Conservation (phyloP, 257 asterid genomes). For the Solanum arcanum region DNA sequence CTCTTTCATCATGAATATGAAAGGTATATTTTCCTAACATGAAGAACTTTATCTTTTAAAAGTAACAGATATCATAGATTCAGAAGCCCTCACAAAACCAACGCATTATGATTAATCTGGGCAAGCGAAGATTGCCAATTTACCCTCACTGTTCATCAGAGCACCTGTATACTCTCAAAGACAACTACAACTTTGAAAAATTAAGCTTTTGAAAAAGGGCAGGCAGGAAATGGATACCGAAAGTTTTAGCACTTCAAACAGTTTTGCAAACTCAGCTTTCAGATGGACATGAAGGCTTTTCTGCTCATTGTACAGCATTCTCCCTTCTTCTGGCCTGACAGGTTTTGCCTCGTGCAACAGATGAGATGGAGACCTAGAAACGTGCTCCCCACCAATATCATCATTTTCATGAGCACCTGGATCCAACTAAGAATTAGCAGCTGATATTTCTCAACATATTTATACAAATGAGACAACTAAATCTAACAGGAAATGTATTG, state of each 20-base stretch:
- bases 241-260: conserved; percentile 44
- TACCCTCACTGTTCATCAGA: background rate
- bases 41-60: background rate
- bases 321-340: conserved; percentile 13
- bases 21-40: background rate
- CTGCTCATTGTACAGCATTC: conserved; percentile 24
- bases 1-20: background rate
- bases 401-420: background rate
- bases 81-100: background rate
- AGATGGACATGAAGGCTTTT: conserved; percentile 29
- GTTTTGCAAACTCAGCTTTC: conserved; percentile 25
- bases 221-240: conserved; percentile 41
- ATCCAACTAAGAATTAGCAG: conserved; percentile 2
- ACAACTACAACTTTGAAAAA: background rate
- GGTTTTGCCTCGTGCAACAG: conserved; percentile 10
- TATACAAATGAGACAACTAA: background rate
- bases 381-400: background rate
- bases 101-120: background rate
- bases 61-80: background rate
- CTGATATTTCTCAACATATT: background rate
- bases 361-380: conserved; percentile 4
- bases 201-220: background rate
- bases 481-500: background rate
- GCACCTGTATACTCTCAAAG: background rate
- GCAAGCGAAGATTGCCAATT: background rate